A percentile compares a stretch with the other conserved stretches of the same genome.
These are phyloP conservation scores for Eucalyptus fibrosa DNA, from an alignment of 345 rosid genomes.

Conservation along the genomic window DNA sequence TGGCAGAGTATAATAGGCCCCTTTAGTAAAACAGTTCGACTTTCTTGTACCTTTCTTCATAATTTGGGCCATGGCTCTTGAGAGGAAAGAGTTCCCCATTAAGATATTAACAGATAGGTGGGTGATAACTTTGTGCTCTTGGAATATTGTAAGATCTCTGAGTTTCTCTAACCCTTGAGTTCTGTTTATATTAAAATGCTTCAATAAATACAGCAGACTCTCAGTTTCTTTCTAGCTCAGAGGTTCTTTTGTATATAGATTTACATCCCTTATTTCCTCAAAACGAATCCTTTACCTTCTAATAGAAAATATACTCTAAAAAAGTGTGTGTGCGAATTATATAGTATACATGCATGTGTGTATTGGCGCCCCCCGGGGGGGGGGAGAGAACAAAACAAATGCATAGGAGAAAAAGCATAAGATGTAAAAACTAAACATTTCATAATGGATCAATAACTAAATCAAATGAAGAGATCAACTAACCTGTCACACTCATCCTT, in stretches of 20 bases:
- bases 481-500: constrained; percentile 97
- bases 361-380: no score
- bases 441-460: neutral
- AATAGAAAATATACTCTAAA: neutral
- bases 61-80: neutral
- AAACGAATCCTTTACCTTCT: neutral
- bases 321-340: neutral
- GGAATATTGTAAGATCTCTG: neutral
- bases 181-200: neutral
- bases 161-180: neutral
- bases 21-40: neutral
- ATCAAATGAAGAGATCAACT: neutral
- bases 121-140: neutral
- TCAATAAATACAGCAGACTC: neutral
- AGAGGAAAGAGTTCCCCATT: neutral
- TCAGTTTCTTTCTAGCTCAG: neutral
- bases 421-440: neutral
- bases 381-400: neutral
- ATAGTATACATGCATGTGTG: neutral
- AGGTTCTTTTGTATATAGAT: neutral
- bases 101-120: neutral
- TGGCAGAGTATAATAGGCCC: neutral
- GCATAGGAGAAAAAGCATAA: neutral
- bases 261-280: neutral
- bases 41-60: neutral